Base-by-base conservation (phyloP, 306 rosid species). In the Acacia melanoxylon region DNA sequence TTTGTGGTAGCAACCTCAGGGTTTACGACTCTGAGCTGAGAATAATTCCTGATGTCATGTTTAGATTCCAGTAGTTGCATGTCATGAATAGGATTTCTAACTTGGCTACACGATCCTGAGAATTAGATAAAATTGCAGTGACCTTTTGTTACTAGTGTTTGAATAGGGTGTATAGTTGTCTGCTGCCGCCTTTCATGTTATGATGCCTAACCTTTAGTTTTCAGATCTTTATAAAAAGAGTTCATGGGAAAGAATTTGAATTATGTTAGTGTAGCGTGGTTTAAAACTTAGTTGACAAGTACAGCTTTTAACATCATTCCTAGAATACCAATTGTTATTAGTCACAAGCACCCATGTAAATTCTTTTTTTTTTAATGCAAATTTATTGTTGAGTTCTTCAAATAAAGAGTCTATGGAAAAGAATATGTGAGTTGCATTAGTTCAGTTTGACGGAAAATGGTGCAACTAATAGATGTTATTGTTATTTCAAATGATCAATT, bases 81-180 rank as follows among this genome's bases (percentile, higher is more conserved):
- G 49, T 48, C 62, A 63, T 62, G 33, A 63, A 24, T 79, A 29
- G 42, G 67, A 67, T 80, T 79, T 86, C 80, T 80, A 72, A 65
- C 74, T 22, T 59, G 66, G 29, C 20, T 41, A 15, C 56, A 41
- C 29, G 68, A 27, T 62, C 40, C 68, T 62, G 15, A 27, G 40
- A 20, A 70, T 56, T 65, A 27, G 40, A 15, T 71, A 66, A 29
- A 6, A 61, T 68, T 62, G 49, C 83, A 77, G 49, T 9, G 71
- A 65, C 73, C 65, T 75, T 35, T 27, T 63, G 42, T 20, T 58
- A 8, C 31, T 6, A 22, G 68, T 62, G 33, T 33, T 78, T 58
- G 25, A 49, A 44, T 42, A 37, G 78, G 40, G 62, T 40, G 70
- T 54, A 13, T 20, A 22, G 12, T 13, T 56, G 35, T 25, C 51